These are phyloP conservation scores for Withania somnifera DNA, from an alignment of 305 asterid genomes.

Conservation along the genomic window DNA sequence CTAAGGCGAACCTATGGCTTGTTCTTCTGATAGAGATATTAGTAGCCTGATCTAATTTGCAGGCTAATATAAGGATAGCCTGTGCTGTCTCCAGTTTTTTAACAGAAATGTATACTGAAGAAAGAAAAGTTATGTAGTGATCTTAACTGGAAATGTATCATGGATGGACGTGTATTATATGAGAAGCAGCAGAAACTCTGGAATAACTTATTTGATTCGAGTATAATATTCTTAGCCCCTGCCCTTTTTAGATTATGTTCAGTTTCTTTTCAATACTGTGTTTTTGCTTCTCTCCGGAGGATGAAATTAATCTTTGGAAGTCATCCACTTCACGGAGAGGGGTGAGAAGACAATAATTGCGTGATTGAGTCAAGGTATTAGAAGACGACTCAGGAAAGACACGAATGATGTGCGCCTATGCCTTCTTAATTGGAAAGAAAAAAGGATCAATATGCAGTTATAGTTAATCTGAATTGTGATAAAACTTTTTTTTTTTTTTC, in stretches of 20 bases:
- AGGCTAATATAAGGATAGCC: neutral
- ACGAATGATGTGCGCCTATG: too few relatives aligned
- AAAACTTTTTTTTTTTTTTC: too few relatives aligned
- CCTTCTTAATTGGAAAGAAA: too few relatives aligned
- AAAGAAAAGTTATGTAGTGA: neutral
- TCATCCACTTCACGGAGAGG: neutral
- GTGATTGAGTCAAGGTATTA: neutral
- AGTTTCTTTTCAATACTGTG: neutral
- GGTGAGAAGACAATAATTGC: neutral
- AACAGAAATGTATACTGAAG: constrained; percentile 7
- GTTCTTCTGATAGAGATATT: neutral
- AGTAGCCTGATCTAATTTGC: neutral
- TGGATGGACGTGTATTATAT: neutral
- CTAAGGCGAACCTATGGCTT: constrained; percentile 1
- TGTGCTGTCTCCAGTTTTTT: neutral
- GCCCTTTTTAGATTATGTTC: neutral
- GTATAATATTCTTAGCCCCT: neutral
- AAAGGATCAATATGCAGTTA: too few relatives aligned
- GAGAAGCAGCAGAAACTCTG: neutral
- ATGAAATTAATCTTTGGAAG: neutral
- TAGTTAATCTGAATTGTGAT: too few relatives aligned
- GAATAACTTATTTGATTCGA: neutral
- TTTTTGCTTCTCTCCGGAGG: neutral
- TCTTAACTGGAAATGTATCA: constrained; percentile 3
- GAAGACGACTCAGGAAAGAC: neutral